Percentiles rank a stretch among this genome's conserved stretches.
phyloP scores from a whole-genome alignment of 345 rosid species.

The Moricandia arvensis region DNA sequence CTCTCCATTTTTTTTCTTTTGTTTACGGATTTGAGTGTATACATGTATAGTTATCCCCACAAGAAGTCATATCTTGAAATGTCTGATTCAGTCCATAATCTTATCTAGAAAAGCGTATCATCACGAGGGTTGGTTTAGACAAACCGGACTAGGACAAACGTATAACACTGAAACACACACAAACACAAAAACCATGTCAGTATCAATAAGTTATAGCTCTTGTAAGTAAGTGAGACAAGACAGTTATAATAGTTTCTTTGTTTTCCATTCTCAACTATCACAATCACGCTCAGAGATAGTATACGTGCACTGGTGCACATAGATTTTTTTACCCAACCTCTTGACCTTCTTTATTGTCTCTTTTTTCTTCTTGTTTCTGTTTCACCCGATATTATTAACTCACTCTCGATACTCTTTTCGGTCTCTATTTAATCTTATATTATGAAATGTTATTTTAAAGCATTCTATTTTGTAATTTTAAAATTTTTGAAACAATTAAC shows the following conservation, averaged over 20 bases:
- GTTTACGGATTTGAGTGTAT: conserved; percentile 10
- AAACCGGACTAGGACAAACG: conserved; percentile 11
- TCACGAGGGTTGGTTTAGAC: conserved; percentile 19
- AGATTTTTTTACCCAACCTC: conserved; percentile 29
- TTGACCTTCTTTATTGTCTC: conserved; percentile 27
- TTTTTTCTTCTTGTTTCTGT: conserved; percentile 28
- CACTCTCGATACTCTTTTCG: conserved; percentile 5
- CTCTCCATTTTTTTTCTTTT: neutral
- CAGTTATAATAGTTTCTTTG: too few species aligned
- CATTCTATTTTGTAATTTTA: too few species aligned
- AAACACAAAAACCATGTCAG: conserved; percentile 18
- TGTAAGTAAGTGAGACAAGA: conserved; percentile 36
- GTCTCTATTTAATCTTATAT: neutral
- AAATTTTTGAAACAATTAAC: too few species aligned
- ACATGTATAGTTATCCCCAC: conserved; percentile 25
- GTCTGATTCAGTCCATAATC: conserved; percentile 27
- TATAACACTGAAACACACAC: conserved; percentile 36
- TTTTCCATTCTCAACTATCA: conserved; percentile 26
- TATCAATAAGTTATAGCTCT: conserved; percentile 16
- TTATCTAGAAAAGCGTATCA: conserved; percentile 18
- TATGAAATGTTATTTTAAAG: neutral
- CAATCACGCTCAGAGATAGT: conserved; percentile 29
- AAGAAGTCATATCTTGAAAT: conserved; percentile 21
- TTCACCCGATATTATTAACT: conserved; percentile 31
- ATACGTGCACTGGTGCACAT: neutral